phyloP scores from a whole-genome alignment of 106 monocot species.

The Acorus calamus region DNA sequence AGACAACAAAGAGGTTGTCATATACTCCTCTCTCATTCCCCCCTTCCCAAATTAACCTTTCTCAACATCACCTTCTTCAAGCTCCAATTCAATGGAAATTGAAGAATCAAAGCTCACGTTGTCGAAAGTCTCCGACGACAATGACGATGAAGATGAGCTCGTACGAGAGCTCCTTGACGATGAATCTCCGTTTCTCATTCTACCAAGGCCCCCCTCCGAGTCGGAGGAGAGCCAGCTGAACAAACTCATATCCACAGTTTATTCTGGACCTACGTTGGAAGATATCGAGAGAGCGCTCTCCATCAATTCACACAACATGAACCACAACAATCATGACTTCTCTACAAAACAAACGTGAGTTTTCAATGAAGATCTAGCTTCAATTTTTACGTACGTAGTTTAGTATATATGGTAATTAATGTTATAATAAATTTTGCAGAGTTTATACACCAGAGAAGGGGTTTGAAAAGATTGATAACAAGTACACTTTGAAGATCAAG shows the following conservation, averaged over 20 bases:
- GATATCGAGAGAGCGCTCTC: constrained; percentile 67
- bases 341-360: constrained; percentile 27
- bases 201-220: constrained; percentile 6
- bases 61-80: too few relatives aligned
- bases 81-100: not conserved
- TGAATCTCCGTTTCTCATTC: constrained; percentile 12
- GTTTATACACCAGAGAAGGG: constrained; percentile 55
- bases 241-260: constrained; percentile 65
- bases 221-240: constrained; percentile 11
- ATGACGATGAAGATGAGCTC: constrained; percentile 35
- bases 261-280: constrained; percentile 58
- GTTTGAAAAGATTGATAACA: constrained; percentile 59
- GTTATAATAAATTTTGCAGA: constrained; percentile 20
- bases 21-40: too few relatives aligned
- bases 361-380: not conserved
- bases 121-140: constrained; percentile 10
- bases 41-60: too few relatives aligned
- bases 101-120: constrained; percentile 18
- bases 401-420: not conserved
- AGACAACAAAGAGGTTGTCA: too few relatives aligned
- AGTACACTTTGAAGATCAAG: constrained; percentile 74
- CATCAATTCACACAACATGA: constrained; percentile 10
- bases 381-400: too few relatives aligned
- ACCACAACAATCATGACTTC: not conserved
- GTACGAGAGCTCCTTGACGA: constrained; percentile 36